Conservation (phyloP, 768 basidiomycete species). For the Trametes sanguinea region DNA sequence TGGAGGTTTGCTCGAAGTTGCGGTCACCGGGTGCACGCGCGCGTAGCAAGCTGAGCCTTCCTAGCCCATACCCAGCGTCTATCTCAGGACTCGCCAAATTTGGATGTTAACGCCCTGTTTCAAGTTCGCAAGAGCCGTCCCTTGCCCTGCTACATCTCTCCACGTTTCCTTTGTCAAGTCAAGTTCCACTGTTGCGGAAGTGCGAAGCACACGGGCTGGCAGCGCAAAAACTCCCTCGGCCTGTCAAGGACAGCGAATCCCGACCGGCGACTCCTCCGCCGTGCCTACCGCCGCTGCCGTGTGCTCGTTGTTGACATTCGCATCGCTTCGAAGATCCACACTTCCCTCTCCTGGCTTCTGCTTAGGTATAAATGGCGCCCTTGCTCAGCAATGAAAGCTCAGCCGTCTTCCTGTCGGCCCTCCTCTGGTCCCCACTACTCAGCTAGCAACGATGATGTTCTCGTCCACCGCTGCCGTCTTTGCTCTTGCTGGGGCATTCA, state of each 20-base stretch:
- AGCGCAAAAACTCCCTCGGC: background rate
- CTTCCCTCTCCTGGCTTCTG: background rate
- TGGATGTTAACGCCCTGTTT: no score
- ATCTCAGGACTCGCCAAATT: background rate
- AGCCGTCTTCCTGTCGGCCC: background rate
- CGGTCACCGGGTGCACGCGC: background rate
- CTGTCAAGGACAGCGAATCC: background rate
- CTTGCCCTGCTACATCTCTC: no score
- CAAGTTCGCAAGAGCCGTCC: no score
- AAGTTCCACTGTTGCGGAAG: no score
- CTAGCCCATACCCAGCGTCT: background rate
- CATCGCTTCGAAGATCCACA: slow-evolving; percentile 8
- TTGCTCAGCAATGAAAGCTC: no score
- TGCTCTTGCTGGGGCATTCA: slow-evolving; percentile 16
- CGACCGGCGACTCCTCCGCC: background rate
- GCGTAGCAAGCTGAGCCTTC: no score
- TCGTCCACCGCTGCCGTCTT: slow-evolving; percentile 15
- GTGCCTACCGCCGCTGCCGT: background rate
- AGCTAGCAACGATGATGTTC: slow-evolving; percentile 16
- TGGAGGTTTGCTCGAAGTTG: background rate
- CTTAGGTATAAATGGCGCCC: background rate
- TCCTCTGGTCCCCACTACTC: background rate
- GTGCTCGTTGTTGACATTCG: slow-evolving; percentile 3
- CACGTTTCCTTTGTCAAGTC: no score
- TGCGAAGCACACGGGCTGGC: slow-evolving; percentile 1